phyloP scores from a whole-genome alignment of 345 rosid species.

The Crucihimalaya himalaica region DNA sequence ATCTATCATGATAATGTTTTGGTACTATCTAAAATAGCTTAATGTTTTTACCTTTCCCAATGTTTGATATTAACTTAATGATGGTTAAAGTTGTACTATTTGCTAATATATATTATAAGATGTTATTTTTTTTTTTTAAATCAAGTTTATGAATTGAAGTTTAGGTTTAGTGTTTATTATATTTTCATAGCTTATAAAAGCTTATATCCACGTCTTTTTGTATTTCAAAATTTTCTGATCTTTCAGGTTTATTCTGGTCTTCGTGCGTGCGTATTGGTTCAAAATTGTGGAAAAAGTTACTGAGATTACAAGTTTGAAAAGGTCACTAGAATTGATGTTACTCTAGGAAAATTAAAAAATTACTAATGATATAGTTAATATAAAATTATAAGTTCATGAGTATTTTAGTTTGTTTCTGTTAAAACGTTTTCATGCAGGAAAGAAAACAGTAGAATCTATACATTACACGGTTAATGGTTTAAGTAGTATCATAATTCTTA shows the following conservation, averaged over 20 bases:
- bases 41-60: background rate
- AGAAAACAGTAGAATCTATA: too few species aligned
- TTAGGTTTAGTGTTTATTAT: background rate
- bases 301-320: background rate
- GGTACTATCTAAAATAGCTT: background rate
- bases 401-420: too few species aligned
- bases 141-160: background rate
- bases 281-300: background rate
- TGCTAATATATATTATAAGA: background rate
- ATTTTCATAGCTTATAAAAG: background rate
- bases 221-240: background rate
- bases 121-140: background rate
- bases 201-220: background rate
- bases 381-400: too few species aligned
- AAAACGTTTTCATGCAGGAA: too few species aligned
- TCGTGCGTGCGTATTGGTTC: background rate
- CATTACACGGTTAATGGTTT: background rate
- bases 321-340: background rate
- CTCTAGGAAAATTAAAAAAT: background rate
- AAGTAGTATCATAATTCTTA: background rate
- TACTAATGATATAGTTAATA: too few species aligned
- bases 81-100: background rate
- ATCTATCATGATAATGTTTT: background rate
- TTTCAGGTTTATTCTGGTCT: background rate
- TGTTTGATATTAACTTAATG: conserved; percentile 3